Evolutionary conservation across 768 basidiomycete genomes (phyloP), one percentile per base, ranked within the genome.

Genomic region (Tulasnella sp.): DNA sequence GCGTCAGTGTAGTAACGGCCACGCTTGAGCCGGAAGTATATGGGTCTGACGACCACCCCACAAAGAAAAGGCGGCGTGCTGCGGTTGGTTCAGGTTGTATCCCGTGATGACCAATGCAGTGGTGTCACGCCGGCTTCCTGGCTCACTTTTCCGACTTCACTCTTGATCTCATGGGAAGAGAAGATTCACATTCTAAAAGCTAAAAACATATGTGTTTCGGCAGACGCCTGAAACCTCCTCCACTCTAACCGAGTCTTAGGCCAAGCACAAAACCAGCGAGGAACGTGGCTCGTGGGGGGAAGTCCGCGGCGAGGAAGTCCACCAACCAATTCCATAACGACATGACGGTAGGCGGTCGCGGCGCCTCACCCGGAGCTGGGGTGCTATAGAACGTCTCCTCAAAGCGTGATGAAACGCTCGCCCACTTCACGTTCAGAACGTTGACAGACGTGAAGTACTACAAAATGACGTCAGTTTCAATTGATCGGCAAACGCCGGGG

Each of bases 241-340:
- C n/a, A n/a, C 45, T 1, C 75, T 70, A 94, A 54, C 92, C 92
- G 19, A 96, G 69, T 52, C 92, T 76, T 50, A 97, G 65, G 9
- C 93, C 93, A 27, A 97, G 73, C 0, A 74, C 78, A 60, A 96
- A 76, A 8, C 93, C 93, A 3, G 83, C 90, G 31, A 92, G 65
- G 71, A 96, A 96, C 12, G 87, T 84, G 1, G 92, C 92, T 62
- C 92, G 74, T 45, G 84, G 86, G 67, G 92, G 93, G 71, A 97
- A 93, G 68, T 96, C 90, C 5, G 92, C 87, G 0, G 87, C 88
- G 69, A 97, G 72, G 73, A 97, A 96, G 70, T 89, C 75, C 22
- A 86, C 69, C 22, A 83, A 64, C 71, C 78, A 82, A 41, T 68
- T 76, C 79, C 85, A 89, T 24, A 86, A 66, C 2, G 82, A 78